A percentile compares a stretch with the other conserved stretches of the same genome.
phyloP scores from a whole-genome alignment of 2,329 filamentous ascomycete species.

The Kalmusia sp. region DNA sequence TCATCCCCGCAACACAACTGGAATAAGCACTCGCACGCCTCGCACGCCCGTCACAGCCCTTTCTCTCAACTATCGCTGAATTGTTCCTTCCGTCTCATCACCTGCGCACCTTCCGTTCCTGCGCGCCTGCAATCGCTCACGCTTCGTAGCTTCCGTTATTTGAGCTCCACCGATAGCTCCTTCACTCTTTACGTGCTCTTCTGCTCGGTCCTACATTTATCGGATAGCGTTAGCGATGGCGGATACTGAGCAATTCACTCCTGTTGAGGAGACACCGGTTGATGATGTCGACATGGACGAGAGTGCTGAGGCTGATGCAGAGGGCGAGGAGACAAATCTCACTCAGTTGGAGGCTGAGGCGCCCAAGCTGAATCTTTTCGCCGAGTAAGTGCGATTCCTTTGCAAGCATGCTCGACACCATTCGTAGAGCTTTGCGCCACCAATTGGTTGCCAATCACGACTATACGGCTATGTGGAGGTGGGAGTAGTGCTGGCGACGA shows the following conservation, averaged over 20 bases:
- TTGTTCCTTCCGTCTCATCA: not conserved
- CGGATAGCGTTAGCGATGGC: slow-evolving; percentile 26
- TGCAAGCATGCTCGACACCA: too few species aligned
- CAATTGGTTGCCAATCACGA: not conserved
- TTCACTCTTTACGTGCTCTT: not conserved
- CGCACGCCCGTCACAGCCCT: not conserved
- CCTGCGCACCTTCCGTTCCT: not conserved
- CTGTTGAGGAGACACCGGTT: slow-evolving; percentile 37
- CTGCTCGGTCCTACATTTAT: not conserved
- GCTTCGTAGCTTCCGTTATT: not conserved
- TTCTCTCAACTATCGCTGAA: not conserved
- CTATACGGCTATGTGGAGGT: not conserved
- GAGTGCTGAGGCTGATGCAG: slow-evolving; percentile 16
- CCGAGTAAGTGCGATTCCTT: slow-evolving; percentile 49
- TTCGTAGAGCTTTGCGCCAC: not conserved
- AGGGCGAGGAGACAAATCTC: slow-evolving; percentile 44
- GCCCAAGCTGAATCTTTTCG: slow-evolving; percentile 51
- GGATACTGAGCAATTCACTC: slow-evolving; percentile 37
- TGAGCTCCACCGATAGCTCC: not conserved
- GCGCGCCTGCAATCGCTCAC: not conserved
- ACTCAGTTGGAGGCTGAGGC: slow-evolving; percentile 52
- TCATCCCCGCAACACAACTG: not conserved
- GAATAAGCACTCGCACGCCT: not conserved
- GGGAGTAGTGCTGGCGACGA: not conserved
- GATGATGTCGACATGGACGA: slow-evolving; percentile 60